Evolutionary conservation across 768 basidiomycete genomes (phyloP).

Genomic region (Amanita fuliginea): DNA sequence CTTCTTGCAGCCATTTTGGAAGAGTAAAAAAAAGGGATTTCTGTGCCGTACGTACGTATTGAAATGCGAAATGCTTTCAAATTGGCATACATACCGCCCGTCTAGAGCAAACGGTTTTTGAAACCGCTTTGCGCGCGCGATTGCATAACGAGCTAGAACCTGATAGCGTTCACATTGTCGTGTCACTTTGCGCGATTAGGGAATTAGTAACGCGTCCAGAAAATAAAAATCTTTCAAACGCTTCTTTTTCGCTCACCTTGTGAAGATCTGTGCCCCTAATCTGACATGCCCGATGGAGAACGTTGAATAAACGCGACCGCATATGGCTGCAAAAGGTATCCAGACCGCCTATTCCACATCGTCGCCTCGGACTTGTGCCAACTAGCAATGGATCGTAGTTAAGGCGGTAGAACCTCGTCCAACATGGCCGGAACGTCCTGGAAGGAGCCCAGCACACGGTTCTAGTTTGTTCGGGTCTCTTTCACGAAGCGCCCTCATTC

Average conservation of each 20-base stretch:
- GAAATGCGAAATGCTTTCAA: not conserved
- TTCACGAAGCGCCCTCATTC: too few species aligned
- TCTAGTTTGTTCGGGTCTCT: too few species aligned
- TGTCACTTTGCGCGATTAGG: not conserved
- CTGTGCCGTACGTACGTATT: not conserved
- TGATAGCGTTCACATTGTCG: not conserved
- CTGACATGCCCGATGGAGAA: conserved; percentile 3
- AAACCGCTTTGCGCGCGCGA: not conserved
- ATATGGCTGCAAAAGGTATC: not conserved
- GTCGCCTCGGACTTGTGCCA: conserved; percentile 1
- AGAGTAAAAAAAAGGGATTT: not conserved
- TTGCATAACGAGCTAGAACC: not conserved
- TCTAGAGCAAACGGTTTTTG: not conserved
- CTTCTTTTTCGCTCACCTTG: not conserved
- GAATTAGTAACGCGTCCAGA: not conserved
- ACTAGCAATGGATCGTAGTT: not conserved
- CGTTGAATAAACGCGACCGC: not conserved
- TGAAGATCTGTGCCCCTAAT: conserved; percentile 1
- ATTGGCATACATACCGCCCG: not conserved
- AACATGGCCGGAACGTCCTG: not conserved
- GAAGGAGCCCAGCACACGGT: too few species aligned
- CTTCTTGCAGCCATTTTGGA: conserved; percentile 1
- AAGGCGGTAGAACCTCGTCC: not conserved
- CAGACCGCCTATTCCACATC: not conserved
- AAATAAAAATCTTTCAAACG: not conserved